Conservation (phyloP, 2,329 filamentous ascomycete genomes). For the Emmonsiellopsis sp. region DNA sequence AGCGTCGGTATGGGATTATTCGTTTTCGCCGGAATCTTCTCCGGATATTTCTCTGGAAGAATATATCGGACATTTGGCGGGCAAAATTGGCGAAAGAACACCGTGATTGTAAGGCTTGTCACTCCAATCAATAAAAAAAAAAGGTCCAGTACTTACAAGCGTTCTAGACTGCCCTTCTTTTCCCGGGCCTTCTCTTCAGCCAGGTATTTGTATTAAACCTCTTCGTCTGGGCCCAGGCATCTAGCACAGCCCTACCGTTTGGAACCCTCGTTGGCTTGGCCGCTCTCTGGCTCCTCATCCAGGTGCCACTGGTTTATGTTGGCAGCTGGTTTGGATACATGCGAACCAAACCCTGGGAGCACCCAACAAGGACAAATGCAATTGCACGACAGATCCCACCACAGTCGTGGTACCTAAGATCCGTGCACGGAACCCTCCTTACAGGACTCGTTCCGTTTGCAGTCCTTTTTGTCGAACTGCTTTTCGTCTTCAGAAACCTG, state of each 20-base stretch:
- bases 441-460: conserved; percentile 76
- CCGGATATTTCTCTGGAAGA: conserved; percentile 76
- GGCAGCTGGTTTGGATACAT: conserved; percentile 71
- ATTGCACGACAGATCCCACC: conserved; percentile 65
- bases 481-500: conserved; percentile 78
- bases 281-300: conserved; percentile 73
- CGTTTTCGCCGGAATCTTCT: conserved; percentile 72
- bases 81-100: conserved; percentile 64
- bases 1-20: conserved; percentile 77
- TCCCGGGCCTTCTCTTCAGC: conserved; percentile 68
- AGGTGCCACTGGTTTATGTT: conserved; percentile 73
- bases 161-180: conserved; percentile 58
- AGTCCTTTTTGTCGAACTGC: conserved; percentile 77
- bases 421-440: conserved; percentile 55
- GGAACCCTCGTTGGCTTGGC: conserved; percentile 65
- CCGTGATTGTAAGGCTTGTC: conserved; percentile 45
- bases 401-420: conserved; percentile 66
- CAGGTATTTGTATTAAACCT: conserved; percentile 73
- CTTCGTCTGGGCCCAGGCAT: conserved; percentile 85
- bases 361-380: conserved; percentile 67
- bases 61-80: conserved; percentile 80
- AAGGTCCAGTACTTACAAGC: neutral
- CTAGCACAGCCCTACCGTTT: conserved; percentile 78
- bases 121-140: neutral
- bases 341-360: conserved; percentile 60